Evolutionary conservation across 495 filamentous ascomycete genomes (phyloP).

Genomic region (Paragyromitra xinjiangensis): DNA sequence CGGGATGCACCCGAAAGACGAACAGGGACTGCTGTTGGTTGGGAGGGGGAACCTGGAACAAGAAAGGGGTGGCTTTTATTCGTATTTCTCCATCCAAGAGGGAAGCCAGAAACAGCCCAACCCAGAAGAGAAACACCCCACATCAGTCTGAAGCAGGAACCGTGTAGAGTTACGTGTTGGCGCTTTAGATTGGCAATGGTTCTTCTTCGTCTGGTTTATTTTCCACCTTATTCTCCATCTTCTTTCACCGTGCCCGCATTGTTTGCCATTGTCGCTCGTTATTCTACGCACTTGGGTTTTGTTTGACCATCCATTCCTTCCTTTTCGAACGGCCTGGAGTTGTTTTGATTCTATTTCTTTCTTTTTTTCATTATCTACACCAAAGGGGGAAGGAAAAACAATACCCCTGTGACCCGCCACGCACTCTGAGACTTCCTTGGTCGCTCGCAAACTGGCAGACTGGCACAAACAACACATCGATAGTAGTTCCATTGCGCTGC

Average conservation of each 20-base stretch:
- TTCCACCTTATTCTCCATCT: background rate
- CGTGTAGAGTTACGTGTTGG: constrained; percentile 19
- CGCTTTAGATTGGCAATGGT: constrained; percentile 2
- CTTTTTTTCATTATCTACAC: constrained; percentile 12
- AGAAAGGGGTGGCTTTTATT: constrained; percentile 32
- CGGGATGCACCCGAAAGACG: constrained; percentile 22
- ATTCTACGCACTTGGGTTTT: constrained; percentile 12
- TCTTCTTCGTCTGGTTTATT: background rate
- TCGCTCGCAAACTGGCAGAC: constrained; percentile 31
- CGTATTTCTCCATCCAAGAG: background rate
- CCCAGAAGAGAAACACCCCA: constrained; percentile 11
- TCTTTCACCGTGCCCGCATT: background rate
- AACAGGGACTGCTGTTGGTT: background rate
- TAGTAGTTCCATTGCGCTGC: constrained; percentile 38
- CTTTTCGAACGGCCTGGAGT: constrained; percentile 29
- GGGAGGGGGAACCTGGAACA: constrained; percentile 23
- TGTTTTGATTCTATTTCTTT: constrained; percentile 25
- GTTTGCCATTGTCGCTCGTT: constrained; percentile 31
- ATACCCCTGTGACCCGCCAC: constrained; percentile 36
- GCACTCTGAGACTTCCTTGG: constrained; percentile 35
- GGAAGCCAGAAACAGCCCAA: constrained; percentile 10
- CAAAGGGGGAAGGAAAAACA: background rate
- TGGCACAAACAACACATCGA: constrained; percentile 49
- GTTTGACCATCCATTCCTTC: constrained; percentile 19
- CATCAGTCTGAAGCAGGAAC: constrained; percentile 27